phyloP scores from a whole-genome alignment of 179 eudicot species.

The Silene vulgaris region DNA sequence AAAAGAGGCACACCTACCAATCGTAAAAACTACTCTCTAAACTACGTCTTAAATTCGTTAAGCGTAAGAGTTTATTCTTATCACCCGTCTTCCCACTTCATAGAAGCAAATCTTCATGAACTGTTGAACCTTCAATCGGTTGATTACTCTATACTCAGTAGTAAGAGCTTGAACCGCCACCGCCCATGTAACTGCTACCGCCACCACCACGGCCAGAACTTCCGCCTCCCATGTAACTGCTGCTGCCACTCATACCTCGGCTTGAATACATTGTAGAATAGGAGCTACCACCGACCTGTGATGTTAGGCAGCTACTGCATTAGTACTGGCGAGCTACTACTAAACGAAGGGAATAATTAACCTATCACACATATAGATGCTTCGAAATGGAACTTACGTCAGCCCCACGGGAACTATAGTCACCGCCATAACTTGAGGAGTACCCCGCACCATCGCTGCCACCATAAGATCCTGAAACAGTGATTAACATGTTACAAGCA shows the following conservation, averaged over 20 bases:
- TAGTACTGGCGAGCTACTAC: not conserved
- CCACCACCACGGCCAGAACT: slow-evolving; percentile 72
- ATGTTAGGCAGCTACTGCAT: slow-evolving; percentile 2
- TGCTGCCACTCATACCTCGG: slow-evolving; percentile 65
- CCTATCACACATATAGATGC: not conserved
- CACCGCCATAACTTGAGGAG: slow-evolving; percentile 68
- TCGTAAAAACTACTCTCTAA: slow-evolving; percentile 11
- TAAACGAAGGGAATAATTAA: not conserved
- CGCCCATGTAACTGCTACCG: slow-evolving; percentile 63
- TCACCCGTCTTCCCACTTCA: slow-evolving; percentile 7
- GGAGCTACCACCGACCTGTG: slow-evolving; percentile 77
- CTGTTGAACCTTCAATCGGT: not conserved
- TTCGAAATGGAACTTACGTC: slow-evolving; percentile 55
- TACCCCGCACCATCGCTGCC: slow-evolving; percentile 65
- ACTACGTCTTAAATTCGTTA: slow-evolving; percentile 12
- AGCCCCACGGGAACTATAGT: slow-evolving; percentile 71
- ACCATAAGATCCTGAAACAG: slow-evolving; percentile 57
- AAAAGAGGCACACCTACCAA: not conserved
- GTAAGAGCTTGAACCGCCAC: slow-evolving; percentile 85
- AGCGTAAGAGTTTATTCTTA: not conserved
- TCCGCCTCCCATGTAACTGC: slow-evolving; percentile 68
- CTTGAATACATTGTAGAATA: slow-evolving; percentile 75
- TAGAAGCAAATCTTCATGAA: not conserved
- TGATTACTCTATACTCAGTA: slow-evolving; percentile 47
- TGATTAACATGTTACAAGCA: not conserved